These are phyloP conservation scores for Gymnopilus dilepis DNA, from an alignment of 768 basidiomycete species.

Conservation along the genomic window DNA sequence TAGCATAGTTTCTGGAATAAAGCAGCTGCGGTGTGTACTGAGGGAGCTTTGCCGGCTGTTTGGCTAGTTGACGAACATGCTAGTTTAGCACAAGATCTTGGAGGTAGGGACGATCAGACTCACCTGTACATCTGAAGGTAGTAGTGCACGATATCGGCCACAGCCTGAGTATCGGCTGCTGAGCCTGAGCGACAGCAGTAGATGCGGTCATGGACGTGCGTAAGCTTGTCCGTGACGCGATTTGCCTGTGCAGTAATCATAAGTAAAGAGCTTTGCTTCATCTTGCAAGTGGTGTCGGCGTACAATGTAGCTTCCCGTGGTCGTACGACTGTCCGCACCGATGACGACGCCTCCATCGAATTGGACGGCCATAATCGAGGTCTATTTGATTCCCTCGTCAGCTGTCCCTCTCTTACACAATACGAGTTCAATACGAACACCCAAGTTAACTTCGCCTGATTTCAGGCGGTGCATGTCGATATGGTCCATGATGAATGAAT, in stretches of 20 bases:
- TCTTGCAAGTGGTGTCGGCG: slow-evolving; percentile 27
- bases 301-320: slow-evolving; percentile 96
- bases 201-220: slow-evolving; percentile 94
- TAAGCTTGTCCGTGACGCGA: slow-evolving; percentile 98
- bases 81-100: neutral
- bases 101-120: slow-evolving; percentile 27
- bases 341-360: slow-evolving; percentile 95
- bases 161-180: slow-evolving; percentile 96
- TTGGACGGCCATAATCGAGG: slow-evolving; percentile 99
- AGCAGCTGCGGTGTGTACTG: slow-evolving; percentile 82
- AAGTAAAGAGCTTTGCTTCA: slow-evolving; percentile 8
- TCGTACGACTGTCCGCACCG: slow-evolving; percentile 97
- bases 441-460: slow-evolving; percentile 94
- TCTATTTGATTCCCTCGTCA: slow-evolving; percentile 57
- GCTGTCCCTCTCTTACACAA: neutral
- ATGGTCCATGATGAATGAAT: slow-evolving; percentile 52
- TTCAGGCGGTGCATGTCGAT: slow-evolving; percentile 91
- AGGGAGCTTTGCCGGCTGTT: slow-evolving; percentile 65
- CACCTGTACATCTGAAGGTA: slow-evolving; percentile 79
- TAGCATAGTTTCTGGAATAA: slow-evolving; percentile 91
- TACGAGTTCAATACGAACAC: slow-evolving; percentile 64
- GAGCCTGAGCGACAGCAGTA: slow-evolving; percentile 99
- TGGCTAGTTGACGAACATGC: slow-evolving; percentile 42
- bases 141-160: slow-evolving; percentile 91
- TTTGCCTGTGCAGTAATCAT: slow-evolving; percentile 67